These are phyloP conservation scores for Parathielavia appendiculata DNA, from an alignment of 495 filamentous ascomycete genomes.

Conservation along the genomic window DNA sequence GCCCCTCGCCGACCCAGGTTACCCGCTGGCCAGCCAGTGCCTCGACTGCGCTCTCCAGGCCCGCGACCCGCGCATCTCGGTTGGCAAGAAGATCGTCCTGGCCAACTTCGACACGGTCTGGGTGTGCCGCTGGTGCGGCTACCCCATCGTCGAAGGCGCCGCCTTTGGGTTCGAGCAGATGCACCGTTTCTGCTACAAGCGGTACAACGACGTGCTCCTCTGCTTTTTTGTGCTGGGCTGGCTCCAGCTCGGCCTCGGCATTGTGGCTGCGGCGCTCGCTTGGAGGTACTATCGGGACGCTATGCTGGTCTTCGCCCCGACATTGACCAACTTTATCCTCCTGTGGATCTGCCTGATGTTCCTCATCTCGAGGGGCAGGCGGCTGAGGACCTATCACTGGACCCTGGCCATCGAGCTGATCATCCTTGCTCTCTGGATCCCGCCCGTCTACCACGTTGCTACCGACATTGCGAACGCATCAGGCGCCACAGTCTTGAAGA, in stretches of 20 bases:
- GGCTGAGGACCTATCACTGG: constrained; percentile 17
- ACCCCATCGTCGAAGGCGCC: constrained; percentile 18
- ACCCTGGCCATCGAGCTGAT: constrained; percentile 26
- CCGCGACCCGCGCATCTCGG: constrained; percentile 21
- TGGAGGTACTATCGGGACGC: constrained; percentile 26
- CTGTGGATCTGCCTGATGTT: constrained; percentile 28
- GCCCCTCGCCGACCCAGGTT: constrained; percentile 16
- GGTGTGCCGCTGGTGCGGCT: constrained; percentile 32
- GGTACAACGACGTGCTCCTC: constrained; percentile 25
- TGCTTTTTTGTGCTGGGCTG: constrained; percentile 27
- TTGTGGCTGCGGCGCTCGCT: constrained; percentile 23
- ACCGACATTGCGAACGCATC: constrained; percentile 1
- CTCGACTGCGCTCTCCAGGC: constrained; percentile 23
- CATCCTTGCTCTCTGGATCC: constrained; percentile 31
- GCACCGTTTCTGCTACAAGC: constrained; percentile 26
- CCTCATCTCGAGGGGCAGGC: constrained; percentile 20
- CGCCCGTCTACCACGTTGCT: constrained; percentile 25
- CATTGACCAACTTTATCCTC: constrained; percentile 27
- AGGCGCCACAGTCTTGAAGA: neutral
- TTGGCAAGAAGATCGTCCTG: constrained; percentile 23
- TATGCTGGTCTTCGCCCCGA: constrained; percentile 26
- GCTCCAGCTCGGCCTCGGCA: constrained; percentile 26
- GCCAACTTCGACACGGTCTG: constrained; percentile 21
- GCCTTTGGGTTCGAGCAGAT: constrained; percentile 25
- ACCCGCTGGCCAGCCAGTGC: constrained; percentile 27